Evolutionary conservation across 2,329 filamentous ascomycete species (phyloP).

Genomic region (Trichoderma oligosporum): DNA sequence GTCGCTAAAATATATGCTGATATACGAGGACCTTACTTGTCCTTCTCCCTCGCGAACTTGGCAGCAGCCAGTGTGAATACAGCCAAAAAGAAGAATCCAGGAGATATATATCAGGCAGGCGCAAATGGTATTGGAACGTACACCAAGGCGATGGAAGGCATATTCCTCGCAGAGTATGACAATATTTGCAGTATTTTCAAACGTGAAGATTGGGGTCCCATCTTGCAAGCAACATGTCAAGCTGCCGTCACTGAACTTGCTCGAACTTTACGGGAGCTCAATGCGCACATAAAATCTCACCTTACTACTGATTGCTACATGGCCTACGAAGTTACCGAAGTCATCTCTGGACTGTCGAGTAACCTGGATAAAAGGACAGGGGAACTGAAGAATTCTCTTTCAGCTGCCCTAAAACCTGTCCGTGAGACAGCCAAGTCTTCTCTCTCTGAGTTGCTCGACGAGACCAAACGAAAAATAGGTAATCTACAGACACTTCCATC

Average conservation of each 20-base stretch:
- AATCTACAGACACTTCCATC: conserved; percentile 64
- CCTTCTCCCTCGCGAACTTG: conserved; percentile 75
- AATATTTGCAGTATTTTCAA: conserved; percentile 85
- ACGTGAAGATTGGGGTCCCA: conserved; percentile 75
- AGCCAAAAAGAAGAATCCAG: conserved; percentile 73
- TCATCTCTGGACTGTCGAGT: conserved; percentile 74
- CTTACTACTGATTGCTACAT: conserved; percentile 89
- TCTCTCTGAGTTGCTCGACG: conserved; percentile 76
- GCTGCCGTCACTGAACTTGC: conserved; percentile 75
- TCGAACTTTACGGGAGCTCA: conserved; percentile 82
- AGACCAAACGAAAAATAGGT: conserved; percentile 68
- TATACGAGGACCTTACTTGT: conserved; percentile 81
- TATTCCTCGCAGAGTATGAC: conserved; percentile 85
- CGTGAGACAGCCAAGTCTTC: conserved; percentile 89
- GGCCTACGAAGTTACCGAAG: conserved; percentile 91
- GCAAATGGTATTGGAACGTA: conserved; percentile 92
- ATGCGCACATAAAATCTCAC: conserved; percentile 82
- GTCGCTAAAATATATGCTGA: conserved; percentile 82
- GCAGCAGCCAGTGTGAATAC: conserved; percentile 83
- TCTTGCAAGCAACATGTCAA: conserved; percentile 77
- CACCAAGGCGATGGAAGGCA: conserved; percentile 77
- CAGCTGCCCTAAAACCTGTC: conserved; percentile 82
- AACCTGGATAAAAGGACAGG: conserved; percentile 78
- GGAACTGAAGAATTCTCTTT: conserved; percentile 77
- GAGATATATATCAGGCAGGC: conserved; percentile 80